Evolutionary conservation across 352 stramenopile genomes (phyloP).

Genomic region (Pythium phragmiticola): DNA sequence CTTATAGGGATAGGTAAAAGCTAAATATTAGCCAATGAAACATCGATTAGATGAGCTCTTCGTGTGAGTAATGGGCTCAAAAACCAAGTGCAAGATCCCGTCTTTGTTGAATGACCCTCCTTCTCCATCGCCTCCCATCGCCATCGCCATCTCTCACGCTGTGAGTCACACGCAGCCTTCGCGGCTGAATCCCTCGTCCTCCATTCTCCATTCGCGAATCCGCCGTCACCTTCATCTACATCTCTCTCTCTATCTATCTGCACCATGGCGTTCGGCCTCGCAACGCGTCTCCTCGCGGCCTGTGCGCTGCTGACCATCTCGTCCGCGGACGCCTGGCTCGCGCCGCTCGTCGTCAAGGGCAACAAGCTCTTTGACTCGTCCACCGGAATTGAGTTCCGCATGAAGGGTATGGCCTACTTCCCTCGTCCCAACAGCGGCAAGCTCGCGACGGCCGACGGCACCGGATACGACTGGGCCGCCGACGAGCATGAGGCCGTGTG

Average conservation of each 20-base stretch:
- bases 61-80: background rate
- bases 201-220: conserved; percentile 3
- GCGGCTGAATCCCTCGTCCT: background rate
- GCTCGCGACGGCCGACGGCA: conserved; percentile 34
- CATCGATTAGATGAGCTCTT: background rate
- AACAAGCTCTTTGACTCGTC: conserved; percentile 86
- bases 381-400: conserved; percentile 60
- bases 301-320: background rate
- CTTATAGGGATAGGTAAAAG: background rate
- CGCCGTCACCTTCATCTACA: background rate
- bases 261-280: conserved; percentile 5
- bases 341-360: conserved; percentile 53
- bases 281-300: conserved; percentile 7
- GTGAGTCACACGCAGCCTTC: background rate
- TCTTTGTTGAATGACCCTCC: background rate
- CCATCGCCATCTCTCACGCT: conserved; percentile 5
- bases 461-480: conserved; percentile 61
- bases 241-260: background rate
- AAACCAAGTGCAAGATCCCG: background rate
- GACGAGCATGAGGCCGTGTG: conserved; percentile 64
- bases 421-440: conserved; percentile 61
- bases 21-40: conserved; percentile 8
- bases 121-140: background rate
- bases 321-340: conserved; percentile 37
- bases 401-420: conserved; percentile 75